These are phyloP conservation scores for Rhododendron griersonianum DNA, from an alignment of 148 eudicot genomes.

Conservation along the genomic window DNA sequence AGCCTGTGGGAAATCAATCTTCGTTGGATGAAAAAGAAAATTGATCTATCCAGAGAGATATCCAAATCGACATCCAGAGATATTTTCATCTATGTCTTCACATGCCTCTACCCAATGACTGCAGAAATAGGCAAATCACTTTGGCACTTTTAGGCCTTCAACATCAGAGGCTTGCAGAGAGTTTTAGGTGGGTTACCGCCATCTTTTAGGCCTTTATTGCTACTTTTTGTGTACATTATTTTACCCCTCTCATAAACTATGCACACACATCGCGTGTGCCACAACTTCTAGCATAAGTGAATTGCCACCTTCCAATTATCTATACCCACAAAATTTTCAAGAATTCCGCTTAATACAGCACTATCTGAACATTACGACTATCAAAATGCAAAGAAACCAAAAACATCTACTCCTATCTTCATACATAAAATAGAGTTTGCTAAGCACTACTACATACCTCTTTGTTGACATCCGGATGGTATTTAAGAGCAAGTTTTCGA, in stretches of 20 bases:
- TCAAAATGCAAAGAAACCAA: background rate
- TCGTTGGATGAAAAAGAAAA: background rate
- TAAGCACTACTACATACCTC: slow-evolving; percentile 39
- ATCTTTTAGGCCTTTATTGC: background rate
- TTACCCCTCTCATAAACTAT: background rate
- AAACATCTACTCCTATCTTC: background rate
- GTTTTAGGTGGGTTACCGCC: background rate
- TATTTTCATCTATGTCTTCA: background rate
- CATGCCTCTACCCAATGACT: too few species aligned
- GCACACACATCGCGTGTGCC: background rate
- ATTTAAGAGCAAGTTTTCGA: slow-evolving; percentile 89
- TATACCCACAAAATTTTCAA: background rate
- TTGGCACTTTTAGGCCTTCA: background rate
- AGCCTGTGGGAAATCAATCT: background rate
- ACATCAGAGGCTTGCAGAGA: background rate
- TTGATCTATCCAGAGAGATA: background rate
- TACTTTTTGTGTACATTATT: background rate
- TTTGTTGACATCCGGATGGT: slow-evolving; percentile 96
- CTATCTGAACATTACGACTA: background rate
- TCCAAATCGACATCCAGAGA: background rate
- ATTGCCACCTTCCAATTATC: background rate
- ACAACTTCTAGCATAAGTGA: background rate
- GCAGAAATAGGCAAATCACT: too few species aligned
- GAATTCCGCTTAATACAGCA: background rate
- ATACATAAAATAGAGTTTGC: background rate